Percentiles rank a stretch among this genome's conserved stretches.
Evolutionary conservation across 164 flowering plant genomes (phyloP).

Genomic region (Vitis labrusca): DNA sequence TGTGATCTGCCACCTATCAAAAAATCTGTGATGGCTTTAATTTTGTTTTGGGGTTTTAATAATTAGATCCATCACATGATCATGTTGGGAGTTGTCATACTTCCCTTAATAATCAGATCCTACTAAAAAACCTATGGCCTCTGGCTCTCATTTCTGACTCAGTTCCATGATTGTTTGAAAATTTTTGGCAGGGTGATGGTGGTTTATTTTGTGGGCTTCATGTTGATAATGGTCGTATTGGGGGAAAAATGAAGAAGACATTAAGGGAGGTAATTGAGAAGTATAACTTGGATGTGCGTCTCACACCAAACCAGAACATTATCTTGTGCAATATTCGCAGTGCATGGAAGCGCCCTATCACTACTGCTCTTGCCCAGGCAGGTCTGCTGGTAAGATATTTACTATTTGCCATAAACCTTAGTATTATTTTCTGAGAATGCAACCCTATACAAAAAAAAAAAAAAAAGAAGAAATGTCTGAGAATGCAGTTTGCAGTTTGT

Average conservation of each 20-base stretch:
- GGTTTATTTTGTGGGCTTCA: constrained; percentile 85
- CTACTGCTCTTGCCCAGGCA: constrained; percentile 82
- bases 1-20: too few relatives aligned
- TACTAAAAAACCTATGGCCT: not conserved
- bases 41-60: not conserved
- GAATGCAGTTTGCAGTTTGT: not conserved
- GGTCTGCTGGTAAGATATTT: constrained; percentile 74
- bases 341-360: constrained; percentile 81
- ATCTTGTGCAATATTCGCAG: constrained; percentile 75
- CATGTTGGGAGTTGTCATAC: not conserved
- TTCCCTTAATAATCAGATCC: not conserved
- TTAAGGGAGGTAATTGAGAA: constrained; percentile 90
- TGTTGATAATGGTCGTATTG: constrained; percentile 95
- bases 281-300: constrained; percentile 76
- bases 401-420: not conserved
- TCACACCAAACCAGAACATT: constrained; percentile 95
- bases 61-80: not conserved
- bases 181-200: constrained; percentile 73
- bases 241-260: constrained; percentile 77
- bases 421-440: too few relatives aligned
- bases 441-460: too few relatives aligned
- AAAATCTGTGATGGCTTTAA: not conserved
- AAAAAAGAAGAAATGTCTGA: not conserved
- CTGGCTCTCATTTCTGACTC: not conserved
- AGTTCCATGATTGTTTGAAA: not conserved